Percentiles rank a stretch among this genome's conserved stretches.
Evolutionary conservation across 305 asterid species (phyloP).

Genomic region (Fraxinus nigra): DNA sequence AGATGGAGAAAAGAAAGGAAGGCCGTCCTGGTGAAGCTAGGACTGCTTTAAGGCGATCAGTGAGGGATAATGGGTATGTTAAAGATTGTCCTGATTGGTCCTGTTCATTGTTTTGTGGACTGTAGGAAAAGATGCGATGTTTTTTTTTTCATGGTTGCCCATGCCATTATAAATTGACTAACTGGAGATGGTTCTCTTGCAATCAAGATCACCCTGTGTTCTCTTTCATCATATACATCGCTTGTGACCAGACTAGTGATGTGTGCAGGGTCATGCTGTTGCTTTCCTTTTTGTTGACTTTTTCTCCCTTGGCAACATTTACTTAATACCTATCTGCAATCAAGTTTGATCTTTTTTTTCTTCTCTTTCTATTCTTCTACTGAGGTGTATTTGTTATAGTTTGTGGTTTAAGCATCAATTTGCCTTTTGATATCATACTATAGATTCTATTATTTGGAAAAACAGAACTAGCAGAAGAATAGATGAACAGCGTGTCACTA

Average conservation of each 20-base stretch:
- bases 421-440: neutral
- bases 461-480: neutral
- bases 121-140: neutral
- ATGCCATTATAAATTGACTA: neutral
- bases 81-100: neutral
- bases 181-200: neutral
- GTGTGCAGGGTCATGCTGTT: neutral
- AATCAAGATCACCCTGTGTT: neutral
- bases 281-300: neutral
- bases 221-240: neutral
- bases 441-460: neutral
- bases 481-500: neutral
- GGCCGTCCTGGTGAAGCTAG: constrained; percentile 97
- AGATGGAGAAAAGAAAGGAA: constrained; percentile 96
- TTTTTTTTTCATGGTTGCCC: neutral
- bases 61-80: constrained; percentile 89
- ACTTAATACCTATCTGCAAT: neutral
- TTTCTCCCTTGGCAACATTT: neutral
- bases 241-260: neutral
- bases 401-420: neutral
- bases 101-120: neutral
- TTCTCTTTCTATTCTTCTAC: neutral
- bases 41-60: constrained; percentile 90
- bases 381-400: neutral
- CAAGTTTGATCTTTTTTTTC: neutral